phyloP scores from a whole-genome alignment of 1,139 yeast genomes.

The Geotrichum europaeum region DNA sequence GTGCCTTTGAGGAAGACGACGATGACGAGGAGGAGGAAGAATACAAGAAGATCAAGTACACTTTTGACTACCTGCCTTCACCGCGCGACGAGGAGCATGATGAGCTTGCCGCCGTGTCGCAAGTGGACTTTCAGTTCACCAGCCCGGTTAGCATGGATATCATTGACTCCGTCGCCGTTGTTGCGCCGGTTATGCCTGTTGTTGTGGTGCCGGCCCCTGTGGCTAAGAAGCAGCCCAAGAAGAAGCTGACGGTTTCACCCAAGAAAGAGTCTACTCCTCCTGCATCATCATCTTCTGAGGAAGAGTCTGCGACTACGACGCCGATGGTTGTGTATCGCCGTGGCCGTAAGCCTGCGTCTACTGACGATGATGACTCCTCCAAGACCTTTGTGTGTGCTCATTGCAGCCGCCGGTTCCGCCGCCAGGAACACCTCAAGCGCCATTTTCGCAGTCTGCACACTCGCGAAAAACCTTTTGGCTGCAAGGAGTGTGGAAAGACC shows the following conservation, averaged over 20 bases:
- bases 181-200: neutral
- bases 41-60: neutral
- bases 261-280: neutral
- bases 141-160: neutral
- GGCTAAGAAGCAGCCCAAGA: neutral
- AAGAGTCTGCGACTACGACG: neutral
- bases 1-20: conserved; percentile 4
- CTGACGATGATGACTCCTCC: conserved; percentile 21
- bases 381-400: conserved; percentile 33
- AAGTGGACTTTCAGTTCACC: neutral
- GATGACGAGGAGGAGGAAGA: neutral
- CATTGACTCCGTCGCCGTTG: neutral
- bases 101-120: neutral
- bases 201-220: neutral
- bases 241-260: neutral
- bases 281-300: neutral
- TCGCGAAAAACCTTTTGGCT: conserved; percentile 66
- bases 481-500: conserved; percentile 64
- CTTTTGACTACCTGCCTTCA: neutral
- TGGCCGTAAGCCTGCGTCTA: conserved; percentile 31
- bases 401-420: conserved; percentile 45
- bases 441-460: conserved; percentile 67
- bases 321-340: conserved; percentile 21
- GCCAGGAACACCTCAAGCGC: conserved; percentile 75
- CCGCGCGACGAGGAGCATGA: neutral